A percentile compares a stretch with the other conserved stretches of the same genome.
phyloP scores from a whole-genome alignment of 2,329 filamentous ascomycete species.

The Fusarium sp. region DNA sequence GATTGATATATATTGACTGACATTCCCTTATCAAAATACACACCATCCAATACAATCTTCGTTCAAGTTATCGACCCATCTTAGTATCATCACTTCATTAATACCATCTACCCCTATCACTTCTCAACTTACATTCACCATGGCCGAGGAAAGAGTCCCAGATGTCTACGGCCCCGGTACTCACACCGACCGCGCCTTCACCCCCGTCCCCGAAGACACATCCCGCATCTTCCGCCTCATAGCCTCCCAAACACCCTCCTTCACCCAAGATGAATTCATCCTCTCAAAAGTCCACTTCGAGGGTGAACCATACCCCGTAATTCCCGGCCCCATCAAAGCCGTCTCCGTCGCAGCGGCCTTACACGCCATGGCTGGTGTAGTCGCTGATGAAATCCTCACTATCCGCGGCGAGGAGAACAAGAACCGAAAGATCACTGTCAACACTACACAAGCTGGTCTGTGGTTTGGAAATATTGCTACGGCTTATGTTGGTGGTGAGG shows the following conservation, averaged over 20 bases:
- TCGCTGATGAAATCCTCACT: slow-evolving; percentile 20
- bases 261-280: slow-evolving; percentile 12
- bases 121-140: no score
- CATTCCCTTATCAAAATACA: no score
- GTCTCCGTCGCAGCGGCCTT: slow-evolving; percentile 16
- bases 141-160: slow-evolving; percentile 18
- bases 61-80: no score
- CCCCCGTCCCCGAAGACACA: slow-evolving; percentile 13
- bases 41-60: not conserved
- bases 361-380: slow-evolving; percentile 18
- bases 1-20: no score
- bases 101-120: no score
- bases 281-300: slow-evolving; percentile 18
- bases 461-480: slow-evolving; percentile 29
- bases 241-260: slow-evolving; percentile 16
- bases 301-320: not conserved
- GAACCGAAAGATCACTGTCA: slow-evolving; percentile 4
- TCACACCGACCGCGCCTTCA: slow-evolving; percentile 8
- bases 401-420: slow-evolving; percentile 5
- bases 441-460: slow-evolving; percentile 9
- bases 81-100: no score
- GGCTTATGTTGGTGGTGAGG: slow-evolving; percentile 8
- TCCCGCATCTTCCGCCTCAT: slow-evolving; percentile 15
- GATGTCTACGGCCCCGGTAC: slow-evolving; percentile 19
- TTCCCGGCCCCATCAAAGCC: slow-evolving; percentile 25